Evolutionary conservation across 192 early-diverging fungal species (phyloP), one percentile per base, ranked within the genome.

Genomic region (Entomortierella beljakovae): DNA sequence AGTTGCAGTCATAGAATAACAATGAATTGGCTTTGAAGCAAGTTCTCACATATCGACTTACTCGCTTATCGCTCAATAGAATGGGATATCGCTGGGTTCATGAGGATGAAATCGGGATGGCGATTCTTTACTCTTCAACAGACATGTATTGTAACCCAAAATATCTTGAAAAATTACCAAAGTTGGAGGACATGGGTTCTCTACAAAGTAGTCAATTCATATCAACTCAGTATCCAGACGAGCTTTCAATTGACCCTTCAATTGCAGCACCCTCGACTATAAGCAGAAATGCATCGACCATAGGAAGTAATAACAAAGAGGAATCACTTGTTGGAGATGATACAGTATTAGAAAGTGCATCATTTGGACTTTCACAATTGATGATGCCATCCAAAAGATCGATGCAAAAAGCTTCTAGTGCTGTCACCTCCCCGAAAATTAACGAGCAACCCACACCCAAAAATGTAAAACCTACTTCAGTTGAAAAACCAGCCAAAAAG

Each of bases 91-190:
- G 75, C 23, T 79, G 75, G 75, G 68, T 70, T 5, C 29, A 62
- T 15, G 75, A 79, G 28, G 75, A 70, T 13, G 75, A 79, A 28
- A 55, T 79, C 6, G 75, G 75, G n/a, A 65, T 57, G 51, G 75
- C 67, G 0, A 58, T 79, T 15, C 25, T 70, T 10, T 70, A 55
- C 37, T 61, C 67, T 2, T 69, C 75, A 18, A 70, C 75, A 5
- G 68, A 79, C 2, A 64, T 58, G n/a, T 79, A 52, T 55, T 79
- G 75, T 22, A 79, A 79, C 20, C 75, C 75, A 46, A 69, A 79
- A 51, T 79, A 70, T 32, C 22, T 60, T 28, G 68, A 64, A 0
- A 37, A 42, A 0, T 33, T 79, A 32, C 75, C 61, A 29, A 33
- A 54, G 0, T 3, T 64, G 29, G 75, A 55, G 3, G 48, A 23